phyloP scores from a whole-genome alignment of 306 rosid genomes.

The Quillaja saponaria region DNA sequence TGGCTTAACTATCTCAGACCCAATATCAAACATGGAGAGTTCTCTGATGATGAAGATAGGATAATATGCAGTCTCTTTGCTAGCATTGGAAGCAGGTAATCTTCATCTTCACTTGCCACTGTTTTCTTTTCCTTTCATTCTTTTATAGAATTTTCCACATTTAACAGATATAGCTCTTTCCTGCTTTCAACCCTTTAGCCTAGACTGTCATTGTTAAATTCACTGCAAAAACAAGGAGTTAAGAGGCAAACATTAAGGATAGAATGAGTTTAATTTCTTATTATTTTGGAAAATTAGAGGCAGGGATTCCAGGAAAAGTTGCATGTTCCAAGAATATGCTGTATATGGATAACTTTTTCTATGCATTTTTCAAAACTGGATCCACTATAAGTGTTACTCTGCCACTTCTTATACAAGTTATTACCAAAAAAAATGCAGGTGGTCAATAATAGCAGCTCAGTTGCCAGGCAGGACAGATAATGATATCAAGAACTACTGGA shows the following conservation, averaged over 20 bases:
- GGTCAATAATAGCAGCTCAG: slow-evolving; percentile 94
- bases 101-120: background rate
- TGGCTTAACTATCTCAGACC: slow-evolving; percentile 98
- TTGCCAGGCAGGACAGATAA: slow-evolving; percentile 89
- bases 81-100: slow-evolving; percentile 92
- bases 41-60: slow-evolving; percentile 80
- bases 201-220: background rate
- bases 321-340: background rate
- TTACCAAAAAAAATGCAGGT: slow-evolving; percentile 45
- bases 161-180: background rate
- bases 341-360: background rate
- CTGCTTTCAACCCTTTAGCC: background rate
- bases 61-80: slow-evolving; percentile 77
- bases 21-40: slow-evolving; percentile 85
- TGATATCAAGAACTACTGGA: slow-evolving; percentile 93
- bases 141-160: background rate
- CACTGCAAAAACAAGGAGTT: slow-evolving; percentile 10
- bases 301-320: background rate
- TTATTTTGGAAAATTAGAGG: slow-evolving; percentile 3
- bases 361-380: slow-evolving; percentile 34
- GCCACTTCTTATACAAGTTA: slow-evolving; percentile 10
- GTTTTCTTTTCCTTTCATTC: background rate
- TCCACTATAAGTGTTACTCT: slow-evolving; percentile 11
- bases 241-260: background rate
- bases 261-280: background rate